A percentile compares a stretch with the other conserved stretches of the same genome.
Conservation (phyloP, 345 rosid genomes). For the Trapa incisa region DNA sequence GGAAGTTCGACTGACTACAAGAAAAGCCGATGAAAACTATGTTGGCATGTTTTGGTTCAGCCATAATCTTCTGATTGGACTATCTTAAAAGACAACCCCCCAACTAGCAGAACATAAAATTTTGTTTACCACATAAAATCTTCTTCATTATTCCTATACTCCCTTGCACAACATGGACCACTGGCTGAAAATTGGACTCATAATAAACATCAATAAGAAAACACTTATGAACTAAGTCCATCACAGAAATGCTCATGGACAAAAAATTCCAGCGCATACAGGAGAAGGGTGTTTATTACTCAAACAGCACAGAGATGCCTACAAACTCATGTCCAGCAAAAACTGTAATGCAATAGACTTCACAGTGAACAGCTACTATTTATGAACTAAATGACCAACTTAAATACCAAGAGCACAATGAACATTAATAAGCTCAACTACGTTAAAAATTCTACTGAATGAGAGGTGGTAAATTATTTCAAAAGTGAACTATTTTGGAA, state of each 20-base stretch:
- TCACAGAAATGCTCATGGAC: background rate
- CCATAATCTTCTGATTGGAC: background rate
- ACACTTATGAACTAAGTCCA: background rate
- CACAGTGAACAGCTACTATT: background rate
- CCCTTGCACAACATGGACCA: background rate
- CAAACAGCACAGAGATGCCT: too few species aligned
- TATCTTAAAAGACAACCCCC: background rate
- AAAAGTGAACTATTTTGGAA: background rate
- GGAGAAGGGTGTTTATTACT: too few species aligned
- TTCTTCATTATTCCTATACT: background rate
- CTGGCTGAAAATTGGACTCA: background rate
- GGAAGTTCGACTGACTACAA: background rate
- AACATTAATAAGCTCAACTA: background rate
- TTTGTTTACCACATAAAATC: background rate
- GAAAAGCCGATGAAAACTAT: background rate
- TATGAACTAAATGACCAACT: background rate
- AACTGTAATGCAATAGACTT: background rate
- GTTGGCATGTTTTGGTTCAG: background rate
- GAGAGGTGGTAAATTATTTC: background rate
- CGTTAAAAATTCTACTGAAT: background rate
- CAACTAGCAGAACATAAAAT: conserved; percentile 3
- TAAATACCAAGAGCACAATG: background rate
- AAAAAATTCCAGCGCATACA: too few species aligned
- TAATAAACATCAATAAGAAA: background rate
- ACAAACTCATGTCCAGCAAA: background rate